Evolutionary conservation across 73 alveolate species (phyloP).

Genomic region (Tetrahymena malaccensis): DNA sequence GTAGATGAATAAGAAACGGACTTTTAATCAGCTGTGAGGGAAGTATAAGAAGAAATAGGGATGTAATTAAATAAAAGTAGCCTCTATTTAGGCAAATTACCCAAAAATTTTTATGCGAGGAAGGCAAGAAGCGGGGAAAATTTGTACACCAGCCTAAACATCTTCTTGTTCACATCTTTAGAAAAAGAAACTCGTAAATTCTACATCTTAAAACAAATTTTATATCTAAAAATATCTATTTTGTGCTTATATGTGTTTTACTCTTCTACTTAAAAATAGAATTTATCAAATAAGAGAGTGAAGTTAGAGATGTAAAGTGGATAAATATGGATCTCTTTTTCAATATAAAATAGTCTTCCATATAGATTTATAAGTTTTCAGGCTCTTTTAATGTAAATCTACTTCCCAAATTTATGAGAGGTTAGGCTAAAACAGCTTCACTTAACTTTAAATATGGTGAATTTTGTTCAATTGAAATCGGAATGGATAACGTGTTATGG

Average conservation of each 20-base stretch:
- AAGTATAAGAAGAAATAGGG: background rate
- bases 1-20: background rate
- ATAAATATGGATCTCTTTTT: background rate
- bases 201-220: background rate
- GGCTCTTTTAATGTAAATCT: background rate
- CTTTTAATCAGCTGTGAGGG: background rate
- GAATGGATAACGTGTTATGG: background rate
- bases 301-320: background rate
- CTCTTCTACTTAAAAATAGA: background rate
- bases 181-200: background rate
- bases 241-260: background rate
- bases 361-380: background rate
- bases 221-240: background rate
- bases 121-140: background rate
- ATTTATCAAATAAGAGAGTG: background rate
- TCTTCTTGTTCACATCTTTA: background rate
- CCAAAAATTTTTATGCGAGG: background rate
- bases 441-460: background rate
- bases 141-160: background rate
- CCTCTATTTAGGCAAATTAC: background rate
- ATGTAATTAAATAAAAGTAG: background rate
- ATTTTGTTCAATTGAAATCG: background rate
- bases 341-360: background rate
- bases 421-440: background rate
- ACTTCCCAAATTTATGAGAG: background rate